Percentiles rank a stretch among this genome's conserved stretches.
Evolutionary conservation across 768 basidiomycete genomes (phyloP).

Genomic region (Coprinopsis marcescibilis): DNA sequence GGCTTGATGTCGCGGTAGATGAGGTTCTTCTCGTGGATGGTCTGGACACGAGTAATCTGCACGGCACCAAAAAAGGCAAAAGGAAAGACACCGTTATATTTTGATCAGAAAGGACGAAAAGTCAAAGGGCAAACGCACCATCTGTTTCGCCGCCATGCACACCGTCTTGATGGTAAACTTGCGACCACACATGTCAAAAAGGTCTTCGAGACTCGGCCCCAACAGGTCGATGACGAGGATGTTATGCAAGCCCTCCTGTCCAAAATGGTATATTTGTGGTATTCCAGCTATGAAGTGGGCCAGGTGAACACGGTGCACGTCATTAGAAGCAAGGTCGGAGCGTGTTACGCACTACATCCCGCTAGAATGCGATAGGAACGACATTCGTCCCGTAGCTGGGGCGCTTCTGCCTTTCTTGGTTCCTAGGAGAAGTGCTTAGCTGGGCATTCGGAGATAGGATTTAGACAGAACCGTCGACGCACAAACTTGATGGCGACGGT

Average conservation of each 20-base stretch:
- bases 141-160: slow-evolving; percentile 98
- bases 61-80: slow-evolving; percentile 7
- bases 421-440: slow-evolving; percentile 44
- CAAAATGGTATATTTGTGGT: slow-evolving; percentile 99
- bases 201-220: slow-evolving; percentile 93
- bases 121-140: slow-evolving; percentile 44
- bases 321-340: slow-evolving; percentile 10
- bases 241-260: slow-evolving; percentile 97
- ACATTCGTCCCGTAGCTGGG: slow-evolving; percentile 97
- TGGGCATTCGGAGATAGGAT: slow-evolving; percentile 10
- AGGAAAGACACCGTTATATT: neutral
- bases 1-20: slow-evolving; percentile 99
- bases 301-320: slow-evolving; percentile 4
- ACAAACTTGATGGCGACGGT: slow-evolving; percentile 99
- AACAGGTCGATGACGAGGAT: slow-evolving; percentile 98
- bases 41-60: slow-evolving; percentile 91
- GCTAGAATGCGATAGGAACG: slow-evolving; percentile 90
- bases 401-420: slow-evolving; percentile 92
- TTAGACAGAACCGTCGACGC: slow-evolving; percentile 31
- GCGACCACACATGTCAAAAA: slow-evolving; percentile 98
- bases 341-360: slow-evolving; percentile 70
- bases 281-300: slow-evolving; percentile 65
- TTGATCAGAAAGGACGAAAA: slow-evolving; percentile 5
- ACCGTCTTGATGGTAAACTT: slow-evolving; percentile 98
- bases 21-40: slow-evolving; percentile 98